A percentile compares a stretch with the other conserved stretches of the same genome.
phyloP scores from a whole-genome alignment of 139 green algal species.

The Chlorella sp. region DNA sequence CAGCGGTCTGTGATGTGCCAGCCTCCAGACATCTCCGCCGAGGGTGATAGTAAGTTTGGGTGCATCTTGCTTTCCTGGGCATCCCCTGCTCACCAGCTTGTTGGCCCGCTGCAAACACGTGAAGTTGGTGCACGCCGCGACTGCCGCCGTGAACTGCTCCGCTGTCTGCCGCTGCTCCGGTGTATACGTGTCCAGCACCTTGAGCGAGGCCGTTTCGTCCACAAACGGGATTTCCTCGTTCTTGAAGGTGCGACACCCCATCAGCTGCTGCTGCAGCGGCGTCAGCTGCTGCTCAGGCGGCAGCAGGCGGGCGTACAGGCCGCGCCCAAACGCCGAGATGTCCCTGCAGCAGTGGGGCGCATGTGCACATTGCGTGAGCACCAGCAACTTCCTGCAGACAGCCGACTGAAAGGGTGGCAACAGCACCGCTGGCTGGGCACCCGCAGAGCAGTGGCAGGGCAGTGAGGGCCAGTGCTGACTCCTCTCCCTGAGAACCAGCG shows the following conservation, averaged over 20 bases:
- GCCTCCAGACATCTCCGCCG: too few relatives aligned
- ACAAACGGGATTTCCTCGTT: background rate
- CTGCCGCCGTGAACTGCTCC: background rate
- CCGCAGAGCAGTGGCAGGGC: background rate
- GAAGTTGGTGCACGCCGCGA: constrained; percentile 13
- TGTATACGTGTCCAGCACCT: background rate
- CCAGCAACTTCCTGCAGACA: too few relatives aligned
- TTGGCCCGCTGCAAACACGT: constrained; percentile 17
- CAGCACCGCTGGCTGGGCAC: background rate
- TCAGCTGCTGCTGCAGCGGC: constrained; percentile 25
- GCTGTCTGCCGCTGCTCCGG: constrained; percentile 11
- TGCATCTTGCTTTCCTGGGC: too few relatives aligned
- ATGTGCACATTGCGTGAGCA: too few relatives aligned
- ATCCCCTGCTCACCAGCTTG: constrained; percentile 35
- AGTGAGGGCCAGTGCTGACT: background rate
- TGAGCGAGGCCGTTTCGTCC: background rate
- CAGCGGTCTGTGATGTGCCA: too few relatives aligned
- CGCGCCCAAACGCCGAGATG: background rate
- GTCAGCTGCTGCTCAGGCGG: background rate
- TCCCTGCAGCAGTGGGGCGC: background rate
- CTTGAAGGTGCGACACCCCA: constrained; percentile 29
- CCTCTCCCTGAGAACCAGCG: background rate
- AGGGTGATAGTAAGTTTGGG: too few relatives aligned
- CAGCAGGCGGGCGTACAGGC: background rate
- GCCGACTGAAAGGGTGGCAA: too few relatives aligned